Evolutionary conservation across 345 rosid genomes (phyloP).

Genomic region (Dimocarpus longan): DNA sequence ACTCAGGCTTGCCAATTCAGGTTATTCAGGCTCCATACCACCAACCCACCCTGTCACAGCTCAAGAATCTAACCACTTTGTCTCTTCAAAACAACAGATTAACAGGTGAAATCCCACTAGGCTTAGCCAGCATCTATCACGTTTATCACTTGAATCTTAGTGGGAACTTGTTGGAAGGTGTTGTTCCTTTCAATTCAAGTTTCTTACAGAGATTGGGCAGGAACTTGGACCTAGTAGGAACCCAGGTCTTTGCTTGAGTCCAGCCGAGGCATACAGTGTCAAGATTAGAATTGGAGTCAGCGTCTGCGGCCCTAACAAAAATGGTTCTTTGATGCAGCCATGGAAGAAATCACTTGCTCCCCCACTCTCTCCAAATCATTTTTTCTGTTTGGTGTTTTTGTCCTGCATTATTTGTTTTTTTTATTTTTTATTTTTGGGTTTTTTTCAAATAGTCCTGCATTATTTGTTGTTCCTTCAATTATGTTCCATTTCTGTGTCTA

Average conservation of each 20-base stretch:
- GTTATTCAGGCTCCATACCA: conserved; percentile 77
- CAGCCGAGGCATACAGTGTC: conserved; percentile 55
- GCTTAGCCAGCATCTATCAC: conserved; percentile 50
- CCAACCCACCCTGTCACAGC: conserved; percentile 46
- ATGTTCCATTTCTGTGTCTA: conserved; percentile 9
- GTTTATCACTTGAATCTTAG: conserved; percentile 81
- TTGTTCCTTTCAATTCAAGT: conserved; percentile 71
- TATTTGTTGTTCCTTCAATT: conserved; percentile 29
- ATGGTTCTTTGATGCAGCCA: conserved; percentile 39
- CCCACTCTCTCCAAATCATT: conserved; percentile 27
- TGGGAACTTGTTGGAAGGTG: conserved; percentile 63
- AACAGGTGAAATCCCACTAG: conserved; percentile 68
- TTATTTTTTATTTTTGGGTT: no score
- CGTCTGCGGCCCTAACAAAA: conserved; percentile 54
- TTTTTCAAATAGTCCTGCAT: no score
- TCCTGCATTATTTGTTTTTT: no score
- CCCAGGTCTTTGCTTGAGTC: conserved; percentile 74
- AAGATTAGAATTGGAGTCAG: conserved; percentile 69
- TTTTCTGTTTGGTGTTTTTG: conserved; percentile 33
- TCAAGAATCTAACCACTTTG: conserved; percentile 70
- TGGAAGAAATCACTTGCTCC: conserved; percentile 49
- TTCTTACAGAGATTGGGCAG: conserved; percentile 63
- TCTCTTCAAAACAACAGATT: conserved; percentile 79
- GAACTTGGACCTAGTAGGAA: conserved; percentile 83
- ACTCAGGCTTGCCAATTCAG: conserved; percentile 66